Evolutionary conservation across 2,329 filamentous ascomycete genomes (phyloP).

Genomic region (Phaeoacremonium minimum): DNA sequence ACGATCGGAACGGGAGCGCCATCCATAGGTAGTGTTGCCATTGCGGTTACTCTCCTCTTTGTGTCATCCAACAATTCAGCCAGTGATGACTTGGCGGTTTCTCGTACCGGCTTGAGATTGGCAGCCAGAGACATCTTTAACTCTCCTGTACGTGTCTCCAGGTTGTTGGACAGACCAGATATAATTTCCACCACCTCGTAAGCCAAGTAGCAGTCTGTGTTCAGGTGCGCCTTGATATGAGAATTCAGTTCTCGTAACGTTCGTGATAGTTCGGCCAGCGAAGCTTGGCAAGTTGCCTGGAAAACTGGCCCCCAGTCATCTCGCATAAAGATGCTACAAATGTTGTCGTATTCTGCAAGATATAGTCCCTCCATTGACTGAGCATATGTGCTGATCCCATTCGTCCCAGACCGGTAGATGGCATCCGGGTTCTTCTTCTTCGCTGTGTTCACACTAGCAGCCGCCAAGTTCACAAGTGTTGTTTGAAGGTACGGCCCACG

Average conservation of each 20-base stretch:
- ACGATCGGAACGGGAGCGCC: conserved; percentile 76
- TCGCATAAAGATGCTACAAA: conserved; percentile 78
- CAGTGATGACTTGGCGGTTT: conserved; percentile 85
- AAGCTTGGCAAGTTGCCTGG: conserved; percentile 70
- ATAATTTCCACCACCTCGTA: conserved; percentile 95
- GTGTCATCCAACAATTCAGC: conserved; percentile 81
- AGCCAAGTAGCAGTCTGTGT: conserved; percentile 89
- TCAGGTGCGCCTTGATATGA: conserved; percentile 81
- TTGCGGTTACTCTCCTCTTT: conserved; percentile 59
- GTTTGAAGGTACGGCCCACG: conserved; percentile 81
- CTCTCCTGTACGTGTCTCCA: conserved; percentile 81
- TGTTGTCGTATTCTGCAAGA: conserved; percentile 83
- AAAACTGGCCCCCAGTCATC: conserved; percentile 82
- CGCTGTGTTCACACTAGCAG: conserved; percentile 77
- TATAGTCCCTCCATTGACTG: conserved; percentile 85
- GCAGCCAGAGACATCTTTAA: conserved; percentile 80
- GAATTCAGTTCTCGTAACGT: conserved; percentile 85
- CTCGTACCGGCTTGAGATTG: conserved; percentile 81
- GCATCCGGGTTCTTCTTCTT: conserved; percentile 79
- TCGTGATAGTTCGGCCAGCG: conserved; percentile 77
- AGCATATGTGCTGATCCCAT: conserved; percentile 86
- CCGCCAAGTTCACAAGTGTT: conserved; percentile 79
- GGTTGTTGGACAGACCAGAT: conserved; percentile 68
- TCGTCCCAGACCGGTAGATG: conserved; percentile 82
- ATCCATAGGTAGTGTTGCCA: conserved; percentile 71